A percentile compares a stretch with the other conserved stretches of the same genome.
These are phyloP conservation scores for Sapria himalayana DNA, from an alignment of 345 rosid genomes.

Conservation along the genomic window DNA sequence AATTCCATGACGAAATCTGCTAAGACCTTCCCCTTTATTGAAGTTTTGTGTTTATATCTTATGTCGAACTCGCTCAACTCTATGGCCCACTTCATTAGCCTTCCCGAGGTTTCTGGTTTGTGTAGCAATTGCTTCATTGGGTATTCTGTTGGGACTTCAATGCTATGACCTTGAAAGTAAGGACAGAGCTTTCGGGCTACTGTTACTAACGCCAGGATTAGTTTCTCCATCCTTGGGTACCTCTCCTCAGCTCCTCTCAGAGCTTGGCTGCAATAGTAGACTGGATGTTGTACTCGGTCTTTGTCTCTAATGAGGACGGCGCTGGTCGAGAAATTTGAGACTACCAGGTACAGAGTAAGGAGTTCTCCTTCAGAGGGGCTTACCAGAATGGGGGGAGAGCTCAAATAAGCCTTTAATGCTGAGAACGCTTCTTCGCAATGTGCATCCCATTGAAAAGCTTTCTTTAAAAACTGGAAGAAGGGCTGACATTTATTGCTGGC, in stretches of 20 bases:
- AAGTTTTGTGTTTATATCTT: too few species aligned
- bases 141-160: background rate
- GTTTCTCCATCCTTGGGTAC: background rate
- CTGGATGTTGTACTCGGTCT: background rate
- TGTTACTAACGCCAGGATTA: background rate
- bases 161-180: background rate
- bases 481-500: background rate
- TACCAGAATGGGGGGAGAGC: background rate
- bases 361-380: background rate
- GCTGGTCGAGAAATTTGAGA: background rate
- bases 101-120: background rate
- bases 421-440: background rate
- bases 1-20: too few species aligned
- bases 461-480: background rate
- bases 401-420: background rate
- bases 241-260: background rate
- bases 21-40: too few species aligned
- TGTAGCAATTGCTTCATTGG: background rate
- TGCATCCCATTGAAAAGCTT: background rate
- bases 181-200: background rate
- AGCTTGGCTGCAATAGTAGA: background rate
- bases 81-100: background rate
- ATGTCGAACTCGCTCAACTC: background rate
- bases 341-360: background rate
- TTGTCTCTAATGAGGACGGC: background rate